These are phyloP conservation scores for Margaritispora aquatica DNA, from an alignment of 495 filamentous ascomycete species.

Conservation along the genomic window DNA sequence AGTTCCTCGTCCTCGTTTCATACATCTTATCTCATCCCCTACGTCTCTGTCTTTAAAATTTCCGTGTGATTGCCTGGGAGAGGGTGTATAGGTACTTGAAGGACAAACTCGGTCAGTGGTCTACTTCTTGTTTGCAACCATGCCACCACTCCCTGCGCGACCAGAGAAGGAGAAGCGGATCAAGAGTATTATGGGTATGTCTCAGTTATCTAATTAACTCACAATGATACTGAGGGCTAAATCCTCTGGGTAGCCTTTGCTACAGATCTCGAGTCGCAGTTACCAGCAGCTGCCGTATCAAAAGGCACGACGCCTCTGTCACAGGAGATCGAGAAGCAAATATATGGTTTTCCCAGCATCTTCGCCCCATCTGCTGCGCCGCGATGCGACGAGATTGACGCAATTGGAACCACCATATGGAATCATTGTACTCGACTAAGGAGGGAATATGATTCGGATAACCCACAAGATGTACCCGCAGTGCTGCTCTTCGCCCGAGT, in stretches of 20 bases:
- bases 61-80: too few relatives aligned
- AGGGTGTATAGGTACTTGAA: too few relatives aligned
- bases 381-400: slow-evolving; percentile 42
- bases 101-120: too few relatives aligned
- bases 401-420: slow-evolving; percentile 53
- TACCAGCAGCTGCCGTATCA: slow-evolving; percentile 8
- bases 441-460: slow-evolving; percentile 23
- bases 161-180: slow-evolving; percentile 22
- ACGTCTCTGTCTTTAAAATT: too few relatives aligned
- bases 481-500: slow-evolving; percentile 35
- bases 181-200: slow-evolving; percentile 21
- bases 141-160: slow-evolving; percentile 4
- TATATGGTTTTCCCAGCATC: slow-evolving; percentile 25
- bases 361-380: slow-evolving; percentile 16
- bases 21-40: too few relatives aligned
- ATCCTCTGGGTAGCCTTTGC: slow-evolving; percentile 17
- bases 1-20: too few relatives aligned
- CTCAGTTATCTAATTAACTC: not conserved
- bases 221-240: not conserved
- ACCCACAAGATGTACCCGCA: slow-evolving; percentile 5
- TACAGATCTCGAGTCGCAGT: slow-evolving; percentile 19
- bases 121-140: not conserved
- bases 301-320: slow-evolving; percentile 24
- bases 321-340: slow-evolving; percentile 33
- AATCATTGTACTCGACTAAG: slow-evolving; percentile 55